Evolutionary conservation across 2,329 filamentous ascomycete species (phyloP).

Genomic region (Fonsecaea erecta): DNA sequence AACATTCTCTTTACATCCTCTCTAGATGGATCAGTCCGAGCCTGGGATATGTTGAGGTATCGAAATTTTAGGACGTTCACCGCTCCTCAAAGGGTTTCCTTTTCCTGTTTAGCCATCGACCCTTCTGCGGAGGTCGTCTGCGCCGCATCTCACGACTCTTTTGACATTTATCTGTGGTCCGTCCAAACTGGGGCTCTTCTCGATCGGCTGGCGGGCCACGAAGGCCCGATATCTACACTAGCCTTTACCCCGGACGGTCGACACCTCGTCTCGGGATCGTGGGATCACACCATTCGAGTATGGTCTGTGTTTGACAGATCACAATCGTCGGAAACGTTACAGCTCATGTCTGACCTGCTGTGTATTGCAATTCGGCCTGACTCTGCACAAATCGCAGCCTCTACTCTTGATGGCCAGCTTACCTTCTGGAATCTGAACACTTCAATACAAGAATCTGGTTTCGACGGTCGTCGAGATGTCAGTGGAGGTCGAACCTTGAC

Average conservation of each 20-base stretch:
- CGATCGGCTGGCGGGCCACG: conserved; percentile 87
- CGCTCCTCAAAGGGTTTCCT: conserved; percentile 85
- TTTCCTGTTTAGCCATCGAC: conserved; percentile 94
- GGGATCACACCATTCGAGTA: conserved; percentile 93
- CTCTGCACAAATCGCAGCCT: conserved; percentile 86
- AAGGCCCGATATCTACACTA: conserved; percentile 87
- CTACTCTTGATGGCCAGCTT: conserved; percentile 89
- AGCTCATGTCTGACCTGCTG: conserved; percentile 88
- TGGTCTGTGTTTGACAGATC: conserved; percentile 95
- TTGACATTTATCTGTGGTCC: conserved; percentile 97
- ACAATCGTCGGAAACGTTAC: conserved; percentile 91
- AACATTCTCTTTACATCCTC: conserved; percentile 96
- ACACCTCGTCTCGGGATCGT: conserved; percentile 86
- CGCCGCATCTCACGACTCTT: conserved; percentile 91
- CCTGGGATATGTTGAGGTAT: conserved; percentile 95
- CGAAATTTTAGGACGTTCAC: conserved; percentile 98
- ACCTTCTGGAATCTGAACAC: conserved; percentile 94
- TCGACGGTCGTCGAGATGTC: conserved; percentile 89
- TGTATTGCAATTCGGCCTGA: conserved; percentile 87
- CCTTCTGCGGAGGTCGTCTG: conserved; percentile 96
- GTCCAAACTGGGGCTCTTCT: conserved; percentile 96
- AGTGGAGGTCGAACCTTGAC: conserved; percentile 88
- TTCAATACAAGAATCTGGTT: conserved; percentile 79
- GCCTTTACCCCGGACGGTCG: conserved; percentile 87
- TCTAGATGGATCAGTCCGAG: conserved; percentile 88